These are phyloP conservation scores for Pseudomicrostroma phylloplanum DNA, from an alignment of 1,284 basidiomycete species.

Conservation along the genomic window DNA sequence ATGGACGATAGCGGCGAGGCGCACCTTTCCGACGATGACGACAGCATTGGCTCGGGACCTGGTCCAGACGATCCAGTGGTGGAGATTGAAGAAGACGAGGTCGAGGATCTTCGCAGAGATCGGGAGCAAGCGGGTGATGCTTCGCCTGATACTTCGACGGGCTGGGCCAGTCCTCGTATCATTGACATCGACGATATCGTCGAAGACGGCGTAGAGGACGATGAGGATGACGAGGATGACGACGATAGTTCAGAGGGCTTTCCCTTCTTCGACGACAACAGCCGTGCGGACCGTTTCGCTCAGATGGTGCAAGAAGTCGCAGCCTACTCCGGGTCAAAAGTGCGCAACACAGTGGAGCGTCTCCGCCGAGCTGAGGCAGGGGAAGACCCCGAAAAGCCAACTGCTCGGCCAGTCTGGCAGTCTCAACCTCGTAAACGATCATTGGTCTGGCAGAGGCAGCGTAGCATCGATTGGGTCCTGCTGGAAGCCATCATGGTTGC, in stretches of 20 bases:
- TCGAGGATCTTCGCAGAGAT: too few relatives aligned
- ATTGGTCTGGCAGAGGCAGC: not conserved
- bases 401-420: not conserved
- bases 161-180: too few relatives aligned
- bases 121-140: too few relatives aligned
- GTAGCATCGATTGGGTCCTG: not conserved
- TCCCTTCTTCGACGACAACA: not conserved
- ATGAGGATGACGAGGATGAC: not conserved
- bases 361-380: not conserved
- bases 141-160: too few relatives aligned
- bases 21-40: too few relatives aligned
- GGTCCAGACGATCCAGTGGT: too few relatives aligned
- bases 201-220: not conserved
- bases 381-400: not conserved
- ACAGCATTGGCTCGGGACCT: too few relatives aligned
- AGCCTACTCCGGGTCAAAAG: slow-evolving; percentile 3
- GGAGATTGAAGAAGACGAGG: too few relatives aligned
- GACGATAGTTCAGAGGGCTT: not conserved
- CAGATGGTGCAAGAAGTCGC: not conserved
- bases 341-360: not conserved
- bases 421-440: not conserved
- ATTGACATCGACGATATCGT: not conserved
- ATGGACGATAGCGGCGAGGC: too few relatives aligned
- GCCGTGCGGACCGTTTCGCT: not conserved
- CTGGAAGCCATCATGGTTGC: slow-evolving; percentile 2